Base-by-base conservation (phyloP, 176 grass and related monocot genomes). In the Alloteropsis semialata region DNA sequence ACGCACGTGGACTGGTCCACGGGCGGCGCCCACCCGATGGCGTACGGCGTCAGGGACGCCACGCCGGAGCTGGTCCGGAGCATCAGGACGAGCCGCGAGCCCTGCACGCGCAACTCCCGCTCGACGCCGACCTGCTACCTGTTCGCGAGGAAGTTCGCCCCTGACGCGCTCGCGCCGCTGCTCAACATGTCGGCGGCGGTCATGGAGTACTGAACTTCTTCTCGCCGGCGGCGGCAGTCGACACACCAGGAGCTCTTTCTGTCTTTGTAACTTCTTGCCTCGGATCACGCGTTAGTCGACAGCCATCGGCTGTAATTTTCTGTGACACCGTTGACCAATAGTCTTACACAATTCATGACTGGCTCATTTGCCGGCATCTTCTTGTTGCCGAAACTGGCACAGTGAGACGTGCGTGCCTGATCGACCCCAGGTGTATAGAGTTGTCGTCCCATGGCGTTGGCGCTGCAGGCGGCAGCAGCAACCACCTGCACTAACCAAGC, bases 141-240 rank as follows among this genome's bases (percentile, higher is more conserved):
- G n/a, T 93, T 93, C 69, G 95, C 95, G 6, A 87, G 92, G 88
- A 97, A 97, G 81, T 97, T 97, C 58, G 11, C 88, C 11, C 75
- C 95, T 21, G 86, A 88, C 76, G 68, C 92, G 1, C 59, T 98
- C 2, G 61, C 18, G 69, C 90, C 88, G 39, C 78, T 93, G 42
- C 88, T 95, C 74, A 89, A 95, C 75, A 83, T 94, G 45, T 86
- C 95, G 55, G 69, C 88, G 3, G 75, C 77, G 29, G 81, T 95
- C 78, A 89, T 95, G 92, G 69, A 69, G 43, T 94, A 89, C 70
- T 98, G 81, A 7, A 2, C 13, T 13, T 1, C 0, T 22, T 41
- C 39, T 28, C 5, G 8, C 18, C 6, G 21, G 10, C 29, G 4
- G 3, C 55, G 9, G 8, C 50, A 19, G 54, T 63, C 76, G 34